Evolutionary conservation across 306 rosid species (phyloP), one percentile per base, ranked within the genome.

Genomic region (Pyrus bretschneideri): DNA sequence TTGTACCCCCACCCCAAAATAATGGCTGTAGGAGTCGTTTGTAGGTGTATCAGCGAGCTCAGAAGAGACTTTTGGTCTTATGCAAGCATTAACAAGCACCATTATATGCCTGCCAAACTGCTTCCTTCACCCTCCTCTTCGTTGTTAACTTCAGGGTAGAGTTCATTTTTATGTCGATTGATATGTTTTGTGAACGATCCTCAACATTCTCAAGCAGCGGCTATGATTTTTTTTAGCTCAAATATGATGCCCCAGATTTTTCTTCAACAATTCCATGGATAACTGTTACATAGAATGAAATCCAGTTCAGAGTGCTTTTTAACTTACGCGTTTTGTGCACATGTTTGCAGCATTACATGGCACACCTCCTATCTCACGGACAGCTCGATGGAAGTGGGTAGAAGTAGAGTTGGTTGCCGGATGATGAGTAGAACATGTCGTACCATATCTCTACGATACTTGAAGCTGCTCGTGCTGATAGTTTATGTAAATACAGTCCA

Each of bases 351-450:
- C 90, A 86, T 90, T 95, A 95, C 85, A 89, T 90, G 93, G 97
- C 97, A 67, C 98, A 95, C 88, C 90, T 95, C 76, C 89, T 88
- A 31, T 92, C 97, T 67, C 88, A 15, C 71, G 98, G 98, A 80
- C 97, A 92, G 67, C 86, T 95, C 72, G 98, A 92, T 76, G 97
- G 97, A 71, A 90, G 95, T 70, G 88, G 81, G 70, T 88, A 84
- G 80, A 60, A 64, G 58, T 4, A 44, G n/a, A 4, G 25, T 4
- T 46, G 54, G 25, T 55, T 35, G 31, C 72, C 78, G 67, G 76
- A 38, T 22, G 67, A 38, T 9, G 17, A 11, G 71, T n/a, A 2
- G 38, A 21, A 22, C 17, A 55, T 23, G 9, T 14, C 18, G 11
- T 57, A 12, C 31, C 65, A 21, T 4, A 21, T 54, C 54, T 38